These are phyloP conservation scores for Forsythia suspensa DNA, from an alignment of 257 asterid species.

Conservation along the genomic window DNA sequence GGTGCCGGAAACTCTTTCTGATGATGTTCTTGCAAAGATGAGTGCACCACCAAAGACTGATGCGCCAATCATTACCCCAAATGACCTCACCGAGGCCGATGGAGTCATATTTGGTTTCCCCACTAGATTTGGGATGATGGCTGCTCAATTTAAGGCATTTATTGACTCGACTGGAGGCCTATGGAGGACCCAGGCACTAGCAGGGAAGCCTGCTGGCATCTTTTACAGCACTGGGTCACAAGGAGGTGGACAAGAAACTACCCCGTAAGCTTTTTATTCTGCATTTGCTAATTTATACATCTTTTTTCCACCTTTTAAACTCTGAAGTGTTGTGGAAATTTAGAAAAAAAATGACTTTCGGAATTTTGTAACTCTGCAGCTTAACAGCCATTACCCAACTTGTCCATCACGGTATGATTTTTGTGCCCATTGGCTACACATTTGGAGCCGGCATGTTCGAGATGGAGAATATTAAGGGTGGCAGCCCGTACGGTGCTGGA, in stretches of 20 bases:
- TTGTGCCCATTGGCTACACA: slow-evolving; percentile 64
- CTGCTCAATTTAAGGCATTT: slow-evolving; percentile 63
- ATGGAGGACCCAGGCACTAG: slow-evolving; percentile 51
- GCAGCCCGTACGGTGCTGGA: slow-evolving; percentile 69
- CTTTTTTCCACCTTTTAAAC: neutral
- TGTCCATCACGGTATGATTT: slow-evolving; percentile 67
- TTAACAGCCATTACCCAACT: slow-evolving; percentile 70
- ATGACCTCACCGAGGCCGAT: slow-evolving; percentile 52
- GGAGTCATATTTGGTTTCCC: slow-evolving; percentile 68
- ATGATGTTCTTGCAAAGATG: slow-evolving; percentile 54
- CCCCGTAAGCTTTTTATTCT: slow-evolving; percentile 41
- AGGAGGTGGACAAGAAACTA: slow-evolving; percentile 75
- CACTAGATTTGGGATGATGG: slow-evolving; percentile 73
- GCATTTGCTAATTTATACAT: neutral
- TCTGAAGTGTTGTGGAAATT: neutral
- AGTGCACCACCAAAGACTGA: slow-evolving; percentile 60
- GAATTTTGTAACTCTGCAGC: slow-evolving; percentile 32
- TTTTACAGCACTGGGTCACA: slow-evolving; percentile 65
- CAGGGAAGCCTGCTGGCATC: slow-evolving; percentile 66
- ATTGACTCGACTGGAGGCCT: slow-evolving; percentile 61
- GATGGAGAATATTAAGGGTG: slow-evolving; percentile 67
- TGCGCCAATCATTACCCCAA: slow-evolving; percentile 43
- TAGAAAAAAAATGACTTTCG: neutral
- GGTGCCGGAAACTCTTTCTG: slow-evolving; percentile 63
- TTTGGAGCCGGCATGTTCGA: slow-evolving; percentile 68